Percentiles rank a stretch among this genome's conserved stretches.
Conservation (phyloP, 2,329 filamentous ascomycete genomes). For the Chalaropsis thielavioides region DNA sequence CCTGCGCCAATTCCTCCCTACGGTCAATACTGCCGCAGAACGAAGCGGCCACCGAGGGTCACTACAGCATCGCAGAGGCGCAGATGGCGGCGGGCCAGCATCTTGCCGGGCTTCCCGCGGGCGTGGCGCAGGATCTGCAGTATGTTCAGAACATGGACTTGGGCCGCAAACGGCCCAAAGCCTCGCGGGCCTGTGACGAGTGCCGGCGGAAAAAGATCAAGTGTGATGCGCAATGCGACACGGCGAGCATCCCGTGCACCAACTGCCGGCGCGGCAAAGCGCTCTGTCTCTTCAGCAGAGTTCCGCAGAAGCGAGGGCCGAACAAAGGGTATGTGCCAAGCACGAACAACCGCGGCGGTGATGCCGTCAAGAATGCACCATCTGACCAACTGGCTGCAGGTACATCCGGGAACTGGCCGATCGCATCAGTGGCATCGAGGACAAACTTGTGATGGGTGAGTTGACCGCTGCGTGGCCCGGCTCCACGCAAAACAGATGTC, state of each 20-base stretch:
- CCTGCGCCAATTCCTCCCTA: slow-evolving; percentile 26
- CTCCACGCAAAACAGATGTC: too few relatives aligned
- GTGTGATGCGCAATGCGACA: slow-evolving; percentile 68
- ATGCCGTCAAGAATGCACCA: slow-evolving; percentile 6
- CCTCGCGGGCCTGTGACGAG: slow-evolving; percentile 78
- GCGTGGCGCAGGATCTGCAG: slow-evolving; percentile 19
- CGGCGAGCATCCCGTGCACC: slow-evolving; percentile 58
- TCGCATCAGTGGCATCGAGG: slow-evolving; percentile 67
- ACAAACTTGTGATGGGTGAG: slow-evolving; percentile 43
- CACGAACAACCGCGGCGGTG: neutral
- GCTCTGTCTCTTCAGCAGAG: slow-evolving; percentile 70
- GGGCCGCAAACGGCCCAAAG: slow-evolving; percentile 67
- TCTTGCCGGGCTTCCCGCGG: neutral
- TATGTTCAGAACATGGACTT: slow-evolving; percentile 26
- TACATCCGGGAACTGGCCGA: slow-evolving; percentile 90
- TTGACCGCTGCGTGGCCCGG: neutral
- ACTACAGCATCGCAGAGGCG: slow-evolving; percentile 15
- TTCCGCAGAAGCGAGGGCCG: slow-evolving; percentile 76
- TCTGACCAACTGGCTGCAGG: slow-evolving; percentile 29
- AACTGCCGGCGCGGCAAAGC: slow-evolving; percentile 66
- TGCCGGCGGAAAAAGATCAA: slow-evolving; percentile 82
- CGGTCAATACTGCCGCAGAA: slow-evolving; percentile 33
- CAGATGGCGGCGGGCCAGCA: slow-evolving; percentile 11
- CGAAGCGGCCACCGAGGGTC: slow-evolving; percentile 15
- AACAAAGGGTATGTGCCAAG: slow-evolving; percentile 69